Percentiles rank a stretch among this genome's conserved stretches.
These are phyloP conservation scores for Lecanicillium sp. DNA, from an alignment of 2,329 filamentous ascomycete genomes.

Conservation along the genomic window DNA sequence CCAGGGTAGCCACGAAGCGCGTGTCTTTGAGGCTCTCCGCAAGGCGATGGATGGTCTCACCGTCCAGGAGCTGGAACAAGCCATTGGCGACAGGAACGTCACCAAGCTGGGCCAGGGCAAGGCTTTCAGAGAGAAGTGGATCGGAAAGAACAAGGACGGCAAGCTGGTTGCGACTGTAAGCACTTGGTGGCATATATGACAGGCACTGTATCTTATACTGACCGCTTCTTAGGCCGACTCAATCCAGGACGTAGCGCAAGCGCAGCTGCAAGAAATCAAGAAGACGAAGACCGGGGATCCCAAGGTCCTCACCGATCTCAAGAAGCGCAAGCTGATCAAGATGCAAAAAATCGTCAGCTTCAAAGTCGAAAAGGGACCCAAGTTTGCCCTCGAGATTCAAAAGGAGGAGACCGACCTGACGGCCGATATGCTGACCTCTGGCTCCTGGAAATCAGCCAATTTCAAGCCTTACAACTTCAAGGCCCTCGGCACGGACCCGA, in stretches of 20 bases:
- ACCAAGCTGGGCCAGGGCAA: slow-evolving; percentile 87
- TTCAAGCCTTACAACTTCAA: slow-evolving; percentile 86
- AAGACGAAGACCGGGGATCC: slow-evolving; percentile 62
- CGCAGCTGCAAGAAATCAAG: slow-evolving; percentile 67
- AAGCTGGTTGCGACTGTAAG: slow-evolving; percentile 45
- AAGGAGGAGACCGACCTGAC: slow-evolving; percentile 96
- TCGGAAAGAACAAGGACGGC: slow-evolving; percentile 51
- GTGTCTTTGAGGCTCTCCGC: slow-evolving; percentile 68
- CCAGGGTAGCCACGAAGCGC: slow-evolving; percentile 74
- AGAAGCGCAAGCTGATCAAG: slow-evolving; percentile 84
- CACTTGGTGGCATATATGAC: too few species aligned
- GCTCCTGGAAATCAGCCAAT: slow-evolving; percentile 83
- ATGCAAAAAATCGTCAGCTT: slow-evolving; percentile 81
- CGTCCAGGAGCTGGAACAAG: slow-evolving; percentile 62
- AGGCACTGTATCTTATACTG: too few species aligned
- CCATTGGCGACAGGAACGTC: slow-evolving; percentile 64
- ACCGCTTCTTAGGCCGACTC: slow-evolving; percentile 45
- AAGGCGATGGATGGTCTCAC: slow-evolving; percentile 71
- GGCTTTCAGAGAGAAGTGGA: slow-evolving; percentile 79
- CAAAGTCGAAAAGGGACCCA: slow-evolving; percentile 73
- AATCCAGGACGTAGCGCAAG: slow-evolving; percentile 71
- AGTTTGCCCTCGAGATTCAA: slow-evolving; percentile 80
- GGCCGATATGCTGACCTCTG: slow-evolving; percentile 79
- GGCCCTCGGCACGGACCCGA: slow-evolving; percentile 51
- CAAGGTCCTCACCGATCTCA: slow-evolving; percentile 73